Evolutionary conservation across 176 grass and related monocot genomes (phyloP).

Genomic region (Oryza officinalis): DNA sequence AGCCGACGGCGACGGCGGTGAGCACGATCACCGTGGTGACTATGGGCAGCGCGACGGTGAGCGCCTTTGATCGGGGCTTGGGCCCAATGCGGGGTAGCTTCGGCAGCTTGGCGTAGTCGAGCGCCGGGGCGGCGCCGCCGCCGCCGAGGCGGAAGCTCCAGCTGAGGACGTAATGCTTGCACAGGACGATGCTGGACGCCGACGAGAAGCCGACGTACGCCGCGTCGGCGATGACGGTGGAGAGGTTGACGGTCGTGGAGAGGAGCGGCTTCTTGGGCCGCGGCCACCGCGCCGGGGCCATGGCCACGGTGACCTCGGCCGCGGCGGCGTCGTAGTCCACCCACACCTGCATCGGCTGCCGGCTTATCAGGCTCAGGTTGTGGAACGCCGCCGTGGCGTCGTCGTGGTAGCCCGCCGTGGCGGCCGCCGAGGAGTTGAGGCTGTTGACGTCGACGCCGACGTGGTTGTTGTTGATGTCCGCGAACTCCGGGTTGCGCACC

Average conservation of each 20-base stretch:
- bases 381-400: slow-evolving; percentile 17
- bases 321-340: slow-evolving; percentile 38
- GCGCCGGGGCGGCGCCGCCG: slow-evolving; percentile 19
- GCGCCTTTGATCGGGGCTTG: slow-evolving; percentile 36
- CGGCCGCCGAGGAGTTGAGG: slow-evolving; percentile 40
- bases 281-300: slow-evolving; percentile 26
- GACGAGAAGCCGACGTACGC: slow-evolving; percentile 50
- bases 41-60: slow-evolving; percentile 32
- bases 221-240: slow-evolving; percentile 17
- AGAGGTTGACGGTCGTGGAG: slow-evolving; percentile 13
- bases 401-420: slow-evolving; percentile 41
- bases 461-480: slow-evolving; percentile 51
- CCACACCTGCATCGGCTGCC: slow-evolving; percentile 51
- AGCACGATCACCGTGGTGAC: slow-evolving; percentile 31
- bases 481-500: slow-evolving; percentile 56
- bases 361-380: slow-evolving; percentile 40
- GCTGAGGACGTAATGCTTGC: slow-evolving; percentile 49
- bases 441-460: slow-evolving; percentile 57
- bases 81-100: slow-evolving; percentile 47
- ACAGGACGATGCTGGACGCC: slow-evolving; percentile 51
- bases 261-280: slow-evolving; percentile 29
- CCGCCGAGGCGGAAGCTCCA: slow-evolving; percentile 48
- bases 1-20: background rate
- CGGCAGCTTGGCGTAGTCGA: slow-evolving; percentile 42
- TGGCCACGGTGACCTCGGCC: slow-evolving; percentile 28